Conservation (phyloP, 306 rosid genomes). For the Quercus ilex region DNA sequence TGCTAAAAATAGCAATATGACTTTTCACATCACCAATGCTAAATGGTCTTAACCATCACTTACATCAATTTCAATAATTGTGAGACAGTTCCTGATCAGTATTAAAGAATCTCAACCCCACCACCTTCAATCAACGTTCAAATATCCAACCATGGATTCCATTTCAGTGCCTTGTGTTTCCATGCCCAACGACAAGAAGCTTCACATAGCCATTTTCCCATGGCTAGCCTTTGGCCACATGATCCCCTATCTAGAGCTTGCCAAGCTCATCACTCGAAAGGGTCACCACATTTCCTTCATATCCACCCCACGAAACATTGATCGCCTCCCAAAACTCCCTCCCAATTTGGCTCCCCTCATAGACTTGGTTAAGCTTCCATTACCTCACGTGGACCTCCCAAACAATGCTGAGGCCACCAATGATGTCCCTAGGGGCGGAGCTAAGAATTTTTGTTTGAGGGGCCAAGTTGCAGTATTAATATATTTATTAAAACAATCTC, state of each 20-base stretch:
- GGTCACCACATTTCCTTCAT: conserved; percentile 48
- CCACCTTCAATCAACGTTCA: background rate
- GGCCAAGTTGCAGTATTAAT: too few relatives aligned
- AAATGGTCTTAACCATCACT: too few relatives aligned
- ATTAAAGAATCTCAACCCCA: too few relatives aligned
- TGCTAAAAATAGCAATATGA: too few relatives aligned
- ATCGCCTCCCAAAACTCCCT: conserved; percentile 48
- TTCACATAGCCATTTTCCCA: conserved; percentile 51
- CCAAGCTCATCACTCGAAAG: conserved; percentile 48
- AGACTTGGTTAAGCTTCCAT: conserved; percentile 31
- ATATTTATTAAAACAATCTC: too few relatives aligned
- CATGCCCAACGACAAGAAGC: background rate
- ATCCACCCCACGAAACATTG: conserved; percentile 56
- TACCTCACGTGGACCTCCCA: conserved; percentile 36
- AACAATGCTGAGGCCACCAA: conserved; percentile 42
- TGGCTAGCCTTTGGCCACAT: conserved; percentile 58
- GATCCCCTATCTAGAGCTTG: conserved; percentile 44
- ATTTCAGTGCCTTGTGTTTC: too few relatives aligned
- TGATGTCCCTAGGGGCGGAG: too few relatives aligned
- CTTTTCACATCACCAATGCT: too few relatives aligned
- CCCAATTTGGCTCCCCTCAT: conserved; percentile 18
- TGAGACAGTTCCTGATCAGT: too few relatives aligned
- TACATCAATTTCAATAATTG: too few relatives aligned
- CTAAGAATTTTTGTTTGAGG: too few relatives aligned
- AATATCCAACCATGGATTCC: background rate